Base-by-base conservation (phyloP, 805 yeast genomes). In the Clavispora fructus region DNA sequence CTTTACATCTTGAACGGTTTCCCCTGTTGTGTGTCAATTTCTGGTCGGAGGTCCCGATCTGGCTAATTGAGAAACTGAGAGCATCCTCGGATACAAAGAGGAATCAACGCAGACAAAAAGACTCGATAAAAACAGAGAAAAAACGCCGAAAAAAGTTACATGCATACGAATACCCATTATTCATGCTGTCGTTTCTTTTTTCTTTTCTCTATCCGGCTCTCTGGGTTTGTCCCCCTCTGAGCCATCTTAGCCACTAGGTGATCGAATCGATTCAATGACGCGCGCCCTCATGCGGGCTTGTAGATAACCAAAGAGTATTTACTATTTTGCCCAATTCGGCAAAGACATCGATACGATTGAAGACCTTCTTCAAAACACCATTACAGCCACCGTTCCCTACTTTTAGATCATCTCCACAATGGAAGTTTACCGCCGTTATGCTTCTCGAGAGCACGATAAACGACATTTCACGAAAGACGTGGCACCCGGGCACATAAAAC, bases 381-480 rank as follows among this genome's bases (percentile, higher is more conserved):
- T n/a, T 17, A 31, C 12, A 31, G 35, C n/a, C 16, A 31, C 17
- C 19, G 35, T 14, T 31, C 17, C 10, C 35, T 31, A n/a, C 35
- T 14, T 14, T 19, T 33, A 11, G 6, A 16, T 33, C 25, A 16
- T 9, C 25, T 17, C 8, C 37, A 16, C 38, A 28, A 69, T 68
- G 74, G 60, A 72, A 42, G 62, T 69, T 27, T 71, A 71, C 52
- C 64, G 60, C 27, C 60, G 71, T 26, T 68, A 69, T 43, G 71
- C 65, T 32, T 65, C 73, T 12, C 64, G 69, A 16, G 71, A 67
- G 46, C 67, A 66, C 51, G 69, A 65, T 46, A 51, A 28, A 25
- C 42, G 47, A 13, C 43, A 44, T 32, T 45, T 47, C 39, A 30
- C 32, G 11, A 30, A 27, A n/a, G 23, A 23, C 14, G 39, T 47